These are phyloP conservation scores for Fraxinus quadrangulata DNA, from an alignment of 257 asterid species.

Conservation along the genomic window DNA sequence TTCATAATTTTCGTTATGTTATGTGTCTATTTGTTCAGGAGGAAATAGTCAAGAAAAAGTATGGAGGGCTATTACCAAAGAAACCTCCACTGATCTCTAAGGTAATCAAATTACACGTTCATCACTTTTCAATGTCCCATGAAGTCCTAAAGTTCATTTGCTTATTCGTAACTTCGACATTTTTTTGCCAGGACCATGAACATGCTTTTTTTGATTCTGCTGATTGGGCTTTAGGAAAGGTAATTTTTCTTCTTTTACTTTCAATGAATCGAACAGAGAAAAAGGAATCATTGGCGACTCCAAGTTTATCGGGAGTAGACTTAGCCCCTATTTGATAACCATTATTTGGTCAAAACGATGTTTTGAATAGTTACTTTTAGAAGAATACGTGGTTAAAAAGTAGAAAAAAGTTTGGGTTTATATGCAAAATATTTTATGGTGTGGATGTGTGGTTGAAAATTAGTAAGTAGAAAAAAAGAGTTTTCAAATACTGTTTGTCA, in stretches of 20 bases:
- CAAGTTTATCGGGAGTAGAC: background rate
- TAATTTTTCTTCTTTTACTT: conserved; percentile 18
- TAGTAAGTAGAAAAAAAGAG: no score
- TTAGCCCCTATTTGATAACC: background rate
- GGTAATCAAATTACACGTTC: conserved; percentile 31
- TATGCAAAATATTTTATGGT: no score
- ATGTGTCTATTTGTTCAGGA: conserved; percentile 45
- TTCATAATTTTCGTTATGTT: background rate
- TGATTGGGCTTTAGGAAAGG: conserved; percentile 92
- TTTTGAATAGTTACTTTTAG: no score
- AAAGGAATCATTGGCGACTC: background rate
- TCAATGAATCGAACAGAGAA: background rate
- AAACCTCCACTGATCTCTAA: conserved; percentile 73
- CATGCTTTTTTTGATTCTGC: conserved; percentile 94
- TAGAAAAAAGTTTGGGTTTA: no score
- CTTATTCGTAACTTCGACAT: background rate
- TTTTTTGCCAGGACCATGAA: conserved; percentile 59
- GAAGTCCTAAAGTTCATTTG: background rate
- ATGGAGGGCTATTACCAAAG: conserved; percentile 64
- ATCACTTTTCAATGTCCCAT: background rate
- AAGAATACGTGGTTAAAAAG: no score
- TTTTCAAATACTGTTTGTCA: no score
- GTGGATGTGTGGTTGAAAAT: no score
- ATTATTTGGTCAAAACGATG: no score
- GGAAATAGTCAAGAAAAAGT: conserved; percentile 66